Evolutionary conservation across 345 rosid genomes (phyloP).

Genomic region (Citrus australasica): DNA sequence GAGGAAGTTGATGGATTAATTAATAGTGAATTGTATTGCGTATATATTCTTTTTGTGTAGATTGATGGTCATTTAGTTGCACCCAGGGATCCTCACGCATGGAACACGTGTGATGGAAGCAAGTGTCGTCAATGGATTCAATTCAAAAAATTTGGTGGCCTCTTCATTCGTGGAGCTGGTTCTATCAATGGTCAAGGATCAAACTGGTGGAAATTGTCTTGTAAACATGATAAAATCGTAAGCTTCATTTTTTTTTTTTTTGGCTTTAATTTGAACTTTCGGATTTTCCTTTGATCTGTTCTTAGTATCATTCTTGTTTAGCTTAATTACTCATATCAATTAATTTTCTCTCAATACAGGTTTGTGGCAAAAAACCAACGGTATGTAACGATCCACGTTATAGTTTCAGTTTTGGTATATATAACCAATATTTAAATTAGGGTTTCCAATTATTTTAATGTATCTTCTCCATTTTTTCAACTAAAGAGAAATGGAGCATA

Average conservation of each 20-base stretch:
- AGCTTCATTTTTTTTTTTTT: background rate
- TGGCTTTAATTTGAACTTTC: background rate
- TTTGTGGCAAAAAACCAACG: conserved; percentile 36
- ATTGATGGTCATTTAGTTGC: conserved; percentile 35
- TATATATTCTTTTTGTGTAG: conserved; percentile 1
- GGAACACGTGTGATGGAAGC: conserved; percentile 25
- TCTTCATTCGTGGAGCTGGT: conserved; percentile 39
- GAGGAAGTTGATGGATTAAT: background rate
- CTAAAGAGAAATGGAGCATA: no score
- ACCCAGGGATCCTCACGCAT: conserved; percentile 29
- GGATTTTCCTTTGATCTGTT: background rate
- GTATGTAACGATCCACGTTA: conserved; percentile 13
- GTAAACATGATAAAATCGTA: conserved; percentile 24
- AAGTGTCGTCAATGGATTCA: conserved; percentile 32
- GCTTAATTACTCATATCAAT: background rate
- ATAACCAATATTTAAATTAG: background rate
- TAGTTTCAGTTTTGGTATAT: no score
- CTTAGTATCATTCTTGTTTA: no score
- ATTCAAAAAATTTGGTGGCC: conserved; percentile 34
- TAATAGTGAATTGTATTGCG: no score
- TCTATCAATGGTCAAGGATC: conserved; percentile 43
- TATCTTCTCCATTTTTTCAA: no score
- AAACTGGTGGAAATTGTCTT: conserved; percentile 42
- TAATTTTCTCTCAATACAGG: conserved; percentile 18
- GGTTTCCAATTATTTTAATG: background rate